Evolutionary conservation across 2,329 filamentous ascomycete species (phyloP).

Genomic region (Calonectria honghensis): DNA sequence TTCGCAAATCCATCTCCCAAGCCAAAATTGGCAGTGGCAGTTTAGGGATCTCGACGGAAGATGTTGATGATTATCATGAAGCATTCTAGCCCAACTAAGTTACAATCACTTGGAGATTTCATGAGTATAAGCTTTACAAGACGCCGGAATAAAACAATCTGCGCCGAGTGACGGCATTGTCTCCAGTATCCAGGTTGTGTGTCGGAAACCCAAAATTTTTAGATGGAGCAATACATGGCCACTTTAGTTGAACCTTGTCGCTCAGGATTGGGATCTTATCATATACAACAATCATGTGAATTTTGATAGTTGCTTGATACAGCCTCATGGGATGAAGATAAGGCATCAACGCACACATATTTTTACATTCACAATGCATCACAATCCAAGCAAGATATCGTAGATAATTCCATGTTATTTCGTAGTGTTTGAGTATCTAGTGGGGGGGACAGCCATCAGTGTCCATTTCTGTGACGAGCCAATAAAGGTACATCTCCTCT

Average conservation of each 20-base stretch:
- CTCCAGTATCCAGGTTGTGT: background rate
- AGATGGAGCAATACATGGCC: background rate
- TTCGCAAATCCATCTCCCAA: background rate
- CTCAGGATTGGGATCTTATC: background rate
- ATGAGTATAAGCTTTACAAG: background rate
- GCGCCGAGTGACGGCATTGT: background rate
- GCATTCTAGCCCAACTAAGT: background rate
- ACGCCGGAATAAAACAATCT: background rate
- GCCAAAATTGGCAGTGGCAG: background rate
- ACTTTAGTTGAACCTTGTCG: background rate
- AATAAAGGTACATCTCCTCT: slow-evolving; percentile 34
- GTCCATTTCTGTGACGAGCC: slow-evolving; percentile 25
- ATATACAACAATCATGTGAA: background rate
- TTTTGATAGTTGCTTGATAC: background rate
- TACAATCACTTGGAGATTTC: background rate
- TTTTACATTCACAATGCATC: background rate
- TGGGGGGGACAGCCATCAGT: background rate
- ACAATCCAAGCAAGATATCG: background rate
- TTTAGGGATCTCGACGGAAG: background rate
- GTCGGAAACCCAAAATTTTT: background rate
- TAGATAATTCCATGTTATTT: slow-evolving; percentile 41
- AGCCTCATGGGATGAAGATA: background rate
- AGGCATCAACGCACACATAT: background rate
- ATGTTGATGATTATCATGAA: background rate
- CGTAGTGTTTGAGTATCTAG: slow-evolving; percentile 43